These are phyloP conservation scores for Colletotrichum salicis DNA, from an alignment of 2,329 filamentous ascomycete species.

Conservation along the genomic window DNA sequence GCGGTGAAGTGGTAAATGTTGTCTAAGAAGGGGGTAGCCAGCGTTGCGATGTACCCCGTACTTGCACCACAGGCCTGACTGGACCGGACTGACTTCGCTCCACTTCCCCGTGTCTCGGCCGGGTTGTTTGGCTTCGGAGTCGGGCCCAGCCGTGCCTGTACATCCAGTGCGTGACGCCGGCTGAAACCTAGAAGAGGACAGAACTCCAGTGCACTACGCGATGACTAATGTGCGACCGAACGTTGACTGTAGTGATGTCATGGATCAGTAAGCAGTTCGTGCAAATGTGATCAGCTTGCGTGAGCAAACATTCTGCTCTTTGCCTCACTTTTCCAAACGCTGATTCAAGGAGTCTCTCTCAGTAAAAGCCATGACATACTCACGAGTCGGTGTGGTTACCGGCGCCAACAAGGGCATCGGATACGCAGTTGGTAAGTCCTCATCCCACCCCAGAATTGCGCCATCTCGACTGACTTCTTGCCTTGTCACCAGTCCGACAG, in stretches of 20 bases:
- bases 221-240: not conserved
- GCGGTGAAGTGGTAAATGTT: not conserved
- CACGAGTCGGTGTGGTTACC: conserved; percentile 61
- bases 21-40: not conserved
- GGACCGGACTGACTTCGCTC: not conserved
- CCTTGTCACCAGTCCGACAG: conserved; percentile 54
- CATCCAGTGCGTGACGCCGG: not conserved
- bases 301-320: not conserved
- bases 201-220: not conserved
- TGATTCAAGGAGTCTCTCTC: not conserved
- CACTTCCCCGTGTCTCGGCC: not conserved
- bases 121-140: not conserved
- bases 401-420: conserved; percentile 61
- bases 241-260: not conserved
- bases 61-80: not conserved
- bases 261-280: not conserved
- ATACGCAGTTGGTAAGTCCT: conserved; percentile 32
- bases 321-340: too few relatives aligned
- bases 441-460: not conserved
- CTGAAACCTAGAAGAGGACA: not conserved
- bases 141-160: not conserved
- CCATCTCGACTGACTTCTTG: not conserved
- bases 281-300: not conserved
- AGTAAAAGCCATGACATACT: conserved; percentile 39
- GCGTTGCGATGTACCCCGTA: not conserved